phyloP scores from a whole-genome alignment of 768 basidiomycete species.

The Psilocybe tampanensis region DNA sequence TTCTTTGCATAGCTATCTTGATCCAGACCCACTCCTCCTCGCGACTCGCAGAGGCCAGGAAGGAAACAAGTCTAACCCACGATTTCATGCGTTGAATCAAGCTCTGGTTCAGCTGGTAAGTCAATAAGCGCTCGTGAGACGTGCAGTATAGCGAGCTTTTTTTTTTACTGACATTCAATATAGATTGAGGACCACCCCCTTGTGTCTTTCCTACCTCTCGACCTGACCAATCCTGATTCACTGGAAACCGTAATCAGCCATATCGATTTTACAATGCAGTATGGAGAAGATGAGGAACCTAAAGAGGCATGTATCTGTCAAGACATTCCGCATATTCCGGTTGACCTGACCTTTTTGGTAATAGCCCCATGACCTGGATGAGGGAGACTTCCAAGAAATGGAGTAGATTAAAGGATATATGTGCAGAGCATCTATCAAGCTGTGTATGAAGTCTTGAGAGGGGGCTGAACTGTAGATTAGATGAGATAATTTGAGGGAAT shows the following conservation, averaged over 20 bases:
- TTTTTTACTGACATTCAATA: conserved; percentile 30
- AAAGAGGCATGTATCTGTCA: conserved; percentile 65
- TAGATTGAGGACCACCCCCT: conserved; percentile 99
- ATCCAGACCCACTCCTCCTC: conserved; percentile 91
- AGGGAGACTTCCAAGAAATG: conserved; percentile 84
- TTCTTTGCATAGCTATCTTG: conserved; percentile 68
- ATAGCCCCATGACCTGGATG: conserved; percentile 93
- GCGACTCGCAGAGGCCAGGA: conserved; percentile 63
- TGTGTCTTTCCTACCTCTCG: conserved; percentile 94
- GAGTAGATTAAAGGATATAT: conserved; percentile 38
- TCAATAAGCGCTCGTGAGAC: conserved; percentile 9
- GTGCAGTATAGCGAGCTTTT: neutral
- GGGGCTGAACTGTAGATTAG: neutral
- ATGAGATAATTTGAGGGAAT: conserved; percentile 5
- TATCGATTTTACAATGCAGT: conserved; percentile 98
- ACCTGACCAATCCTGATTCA: conserved; percentile 88
- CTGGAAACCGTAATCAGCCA: conserved; percentile 91
- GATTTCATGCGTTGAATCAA: conserved; percentile 91
- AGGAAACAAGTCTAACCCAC: conserved; percentile 61
- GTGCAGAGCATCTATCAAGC: neutral
- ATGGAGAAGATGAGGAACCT: conserved; percentile 97
- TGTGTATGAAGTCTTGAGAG: neutral
- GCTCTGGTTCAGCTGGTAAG: conserved; percentile 93
- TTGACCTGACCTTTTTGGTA: conserved; percentile 20
- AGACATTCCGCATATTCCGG: conserved; percentile 9